Evolutionary conservation across 805 yeast species (phyloP).

Genomic region (Grigorovia jiainica): DNA sequence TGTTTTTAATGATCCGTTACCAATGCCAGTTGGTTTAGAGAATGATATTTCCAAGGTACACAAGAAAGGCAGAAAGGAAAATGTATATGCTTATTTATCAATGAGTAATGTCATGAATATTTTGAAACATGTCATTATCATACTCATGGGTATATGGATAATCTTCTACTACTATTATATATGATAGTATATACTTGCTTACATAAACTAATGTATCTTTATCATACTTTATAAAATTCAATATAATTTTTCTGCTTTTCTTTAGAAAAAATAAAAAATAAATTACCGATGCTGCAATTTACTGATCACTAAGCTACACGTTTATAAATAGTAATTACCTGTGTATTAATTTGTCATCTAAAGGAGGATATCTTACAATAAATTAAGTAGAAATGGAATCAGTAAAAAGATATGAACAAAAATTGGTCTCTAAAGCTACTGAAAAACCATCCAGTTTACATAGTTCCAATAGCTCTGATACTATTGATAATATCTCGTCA

Average conservation of each 20-base stretch:
- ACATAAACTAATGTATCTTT: neutral
- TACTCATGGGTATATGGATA: neutral
- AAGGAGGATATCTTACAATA: too few species aligned
- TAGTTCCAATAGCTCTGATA: too few species aligned
- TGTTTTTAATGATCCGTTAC: constrained; percentile 7
- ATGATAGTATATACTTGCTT: neutral
- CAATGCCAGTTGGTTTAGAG: constrained; percentile 16
- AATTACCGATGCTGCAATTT: too few species aligned
- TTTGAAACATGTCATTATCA: neutral
- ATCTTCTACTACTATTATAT: constrained; percentile 4
- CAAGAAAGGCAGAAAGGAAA: neutral
- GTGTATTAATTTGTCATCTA: too few species aligned
- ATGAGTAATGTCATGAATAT: neutral
- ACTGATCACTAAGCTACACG: too few species aligned
- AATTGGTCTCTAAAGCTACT: neutral
- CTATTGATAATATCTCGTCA: neutral
- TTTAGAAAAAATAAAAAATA: too few species aligned
- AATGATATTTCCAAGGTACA: too few species aligned
- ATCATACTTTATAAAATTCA: neutral
- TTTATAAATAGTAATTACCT: too few species aligned
- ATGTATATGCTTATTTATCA: too few species aligned
- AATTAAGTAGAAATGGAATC: neutral
- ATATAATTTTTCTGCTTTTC: too few species aligned
- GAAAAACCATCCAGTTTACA: neutral
- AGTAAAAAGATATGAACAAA: constrained; percentile 1